Base-by-base conservation (phyloP, 371 early-diverging fungal genomes). In the Lichtheimia hyalospora region DNA sequence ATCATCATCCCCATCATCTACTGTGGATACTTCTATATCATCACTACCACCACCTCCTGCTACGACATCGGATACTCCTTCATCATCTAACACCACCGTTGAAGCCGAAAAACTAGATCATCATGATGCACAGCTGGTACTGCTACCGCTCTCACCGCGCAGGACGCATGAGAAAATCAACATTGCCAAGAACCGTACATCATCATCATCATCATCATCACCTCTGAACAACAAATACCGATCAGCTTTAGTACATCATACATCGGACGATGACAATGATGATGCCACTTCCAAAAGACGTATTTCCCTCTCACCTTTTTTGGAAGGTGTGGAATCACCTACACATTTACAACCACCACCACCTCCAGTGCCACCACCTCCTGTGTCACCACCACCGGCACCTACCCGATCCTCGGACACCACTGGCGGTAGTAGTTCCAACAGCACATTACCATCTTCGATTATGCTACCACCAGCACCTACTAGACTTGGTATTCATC, bases 101-200 rank as follows among this genome's bases (percentile, higher is more conserved):
- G 44, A 55, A 15, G 7, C 42, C n/a, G 56, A 55, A 44, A 55
- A 55, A 25, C 21, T 41, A 42, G 41, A 55, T 15, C 49, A 57
- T 21, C 58, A 43, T 16, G 34, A 34, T 34, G 34, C 34, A 34
- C 52, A 51, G 52, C 27, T 57, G 10, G 40, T 57, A 28, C 39
- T 57, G 58, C 49, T 28, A 49, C 58, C 58, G 28, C 58, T 57
- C 4, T 49, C 58, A 21, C 58, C 58, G 15, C 58, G 58, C 24
- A 34, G 5, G 28, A 46, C 46, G 23, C 58, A 25, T 48, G 49
- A 57, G 15, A 54, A n/a, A 21, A 51, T 51, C 25, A 51, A 16
- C 14, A 15, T 18, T 15, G 27, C 20, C 27, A 57, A 18, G 39
- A n/a, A 20, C 34, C 14, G 1, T 18, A 5, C 39, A n/a, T 16